Percentiles rank a stretch among this genome's conserved stretches.
Conservation (phyloP, 108 stramenopile species). For the Pseudonitzschia delicatissima region DNA sequence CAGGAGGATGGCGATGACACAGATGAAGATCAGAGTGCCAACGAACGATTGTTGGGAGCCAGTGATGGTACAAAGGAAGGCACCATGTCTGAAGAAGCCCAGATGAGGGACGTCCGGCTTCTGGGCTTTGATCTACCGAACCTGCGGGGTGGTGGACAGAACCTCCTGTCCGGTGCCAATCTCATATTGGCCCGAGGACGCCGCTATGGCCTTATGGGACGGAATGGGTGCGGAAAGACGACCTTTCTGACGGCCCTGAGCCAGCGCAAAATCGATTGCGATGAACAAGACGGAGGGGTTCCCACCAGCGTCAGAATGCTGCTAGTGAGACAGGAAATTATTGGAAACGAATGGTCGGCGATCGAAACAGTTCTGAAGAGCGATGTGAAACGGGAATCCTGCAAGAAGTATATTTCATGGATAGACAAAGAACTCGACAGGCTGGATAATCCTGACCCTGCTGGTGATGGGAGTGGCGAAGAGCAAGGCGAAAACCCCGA, state of each 20-base stretch:
- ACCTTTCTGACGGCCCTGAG: conserved; percentile 48
- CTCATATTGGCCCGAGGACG: conserved; percentile 65
- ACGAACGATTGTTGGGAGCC: neutral
- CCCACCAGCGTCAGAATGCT: conserved; percentile 68
- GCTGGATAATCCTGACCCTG: conserved; percentile 32
- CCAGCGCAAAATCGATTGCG: conserved; percentile 18
- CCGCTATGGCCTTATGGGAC: conserved; percentile 87
- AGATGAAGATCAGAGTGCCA: neutral
- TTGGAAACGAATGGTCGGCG: conserved; percentile 58
- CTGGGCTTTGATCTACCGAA: conserved; percentile 49
- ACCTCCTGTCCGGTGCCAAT: conserved; percentile 65
- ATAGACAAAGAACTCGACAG: conserved; percentile 50
- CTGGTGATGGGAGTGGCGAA: neutral
- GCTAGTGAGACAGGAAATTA: conserved; percentile 70
- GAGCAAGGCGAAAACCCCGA: neutral
- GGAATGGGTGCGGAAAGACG: conserved; percentile 91
- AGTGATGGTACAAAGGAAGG: neutral
- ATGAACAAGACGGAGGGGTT: conserved; percentile 32
- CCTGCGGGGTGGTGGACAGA: conserved; percentile 56
- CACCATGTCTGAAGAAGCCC: conserved; percentile 23
- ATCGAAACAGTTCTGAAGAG: conserved; percentile 66
- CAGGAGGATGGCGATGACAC: conserved; percentile 11
- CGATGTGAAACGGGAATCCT: conserved; percentile 66
- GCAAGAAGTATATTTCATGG: conserved; percentile 52
- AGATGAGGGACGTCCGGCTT: conserved; percentile 48